Conservation (phyloP, 2,329 filamentous ascomycete species). For the Dactylellina parvicollis region DNA sequence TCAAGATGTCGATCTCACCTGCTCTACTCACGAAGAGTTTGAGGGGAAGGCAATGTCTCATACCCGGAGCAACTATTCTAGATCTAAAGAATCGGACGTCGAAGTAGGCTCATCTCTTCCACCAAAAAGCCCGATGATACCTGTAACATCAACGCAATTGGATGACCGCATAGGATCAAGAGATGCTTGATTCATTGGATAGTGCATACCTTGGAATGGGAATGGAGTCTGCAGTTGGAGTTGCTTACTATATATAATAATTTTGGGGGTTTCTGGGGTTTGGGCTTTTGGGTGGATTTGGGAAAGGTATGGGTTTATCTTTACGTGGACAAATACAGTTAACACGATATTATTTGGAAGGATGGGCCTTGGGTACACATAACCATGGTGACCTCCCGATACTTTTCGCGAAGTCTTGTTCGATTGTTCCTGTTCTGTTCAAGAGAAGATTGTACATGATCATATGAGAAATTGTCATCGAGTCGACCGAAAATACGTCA, state of each 20-base stretch:
- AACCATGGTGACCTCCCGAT: not conserved
- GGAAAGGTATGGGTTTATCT: too few relatives aligned
- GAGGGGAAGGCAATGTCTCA: conserved; percentile 18
- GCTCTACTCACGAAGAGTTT: conserved; percentile 16
- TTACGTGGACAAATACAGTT: not conserved
- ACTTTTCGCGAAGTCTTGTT: not conserved
- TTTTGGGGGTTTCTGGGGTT: too few relatives aligned
- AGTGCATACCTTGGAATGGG: too few relatives aligned
- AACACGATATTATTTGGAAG: not conserved
- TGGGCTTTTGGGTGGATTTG: too few relatives aligned
- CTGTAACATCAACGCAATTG: not conserved
- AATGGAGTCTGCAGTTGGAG: too few relatives aligned
- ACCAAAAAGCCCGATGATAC: conserved; percentile 26
- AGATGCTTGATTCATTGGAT: not conserved
- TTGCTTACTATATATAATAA: too few relatives aligned
- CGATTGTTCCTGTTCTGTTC: not conserved
- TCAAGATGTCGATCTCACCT: conserved; percentile 61
- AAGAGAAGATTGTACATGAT: not conserved
- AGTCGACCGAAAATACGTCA: not conserved
- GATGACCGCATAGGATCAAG: conserved; percentile 14
- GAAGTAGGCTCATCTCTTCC: conserved; percentile 32
- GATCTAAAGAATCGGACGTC: conserved; percentile 41
- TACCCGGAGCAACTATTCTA: conserved; percentile 17
- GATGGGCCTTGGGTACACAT: not conserved
- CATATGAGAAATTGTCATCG: not conserved